These are phyloP conservation scores for Aspergillus thermomutatus DNA, from an alignment of 2,329 filamentous ascomycete species.

Conservation along the genomic window DNA sequence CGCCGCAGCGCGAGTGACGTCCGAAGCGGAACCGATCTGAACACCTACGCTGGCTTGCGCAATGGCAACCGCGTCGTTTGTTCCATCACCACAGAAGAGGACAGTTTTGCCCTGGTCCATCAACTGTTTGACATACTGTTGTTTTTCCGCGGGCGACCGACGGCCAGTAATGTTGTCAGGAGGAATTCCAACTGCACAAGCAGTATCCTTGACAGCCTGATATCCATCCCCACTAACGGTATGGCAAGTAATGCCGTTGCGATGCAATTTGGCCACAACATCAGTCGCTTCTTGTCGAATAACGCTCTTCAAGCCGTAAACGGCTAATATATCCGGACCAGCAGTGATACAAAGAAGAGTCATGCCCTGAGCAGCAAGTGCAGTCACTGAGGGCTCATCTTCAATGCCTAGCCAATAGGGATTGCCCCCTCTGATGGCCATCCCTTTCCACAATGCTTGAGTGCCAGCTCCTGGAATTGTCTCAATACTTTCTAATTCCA, in stretches of 20 bases:
- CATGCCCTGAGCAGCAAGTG: too few relatives aligned
- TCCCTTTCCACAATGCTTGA: too few relatives aligned
- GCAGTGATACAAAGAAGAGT: too few relatives aligned
- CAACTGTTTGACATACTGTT: slow-evolving; percentile 48
- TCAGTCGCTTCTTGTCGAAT: slow-evolving; percentile 42
- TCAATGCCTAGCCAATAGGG: too few relatives aligned
- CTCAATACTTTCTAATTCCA: slow-evolving; percentile 25
- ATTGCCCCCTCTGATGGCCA: too few relatives aligned
- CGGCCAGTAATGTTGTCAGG: slow-evolving; percentile 40
- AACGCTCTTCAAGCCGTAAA: slow-evolving; percentile 50
- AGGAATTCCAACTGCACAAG: slow-evolving; percentile 41
- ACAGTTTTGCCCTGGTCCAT: slow-evolving; percentile 39
- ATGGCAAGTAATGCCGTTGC: slow-evolving; percentile 49
- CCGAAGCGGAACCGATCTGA: slow-evolving; percentile 61
- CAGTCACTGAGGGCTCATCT: too few relatives aligned
- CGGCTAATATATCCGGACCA: slow-evolving; percentile 23
- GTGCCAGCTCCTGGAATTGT: too few relatives aligned
- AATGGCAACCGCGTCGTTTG: slow-evolving; percentile 72
- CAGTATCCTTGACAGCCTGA: slow-evolving; percentile 48
- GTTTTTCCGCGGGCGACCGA: slow-evolving; percentile 54
- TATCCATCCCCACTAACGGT: slow-evolving; percentile 58
- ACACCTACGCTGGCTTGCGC: slow-evolving; percentile 69
- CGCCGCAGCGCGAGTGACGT: slow-evolving; percentile 64
- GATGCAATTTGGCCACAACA: slow-evolving; percentile 47
- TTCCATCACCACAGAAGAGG: slow-evolving; percentile 73